Conservation (phyloP, 495 filamentous ascomycete genomes). For the Evansstolkia leycettana region DNA sequence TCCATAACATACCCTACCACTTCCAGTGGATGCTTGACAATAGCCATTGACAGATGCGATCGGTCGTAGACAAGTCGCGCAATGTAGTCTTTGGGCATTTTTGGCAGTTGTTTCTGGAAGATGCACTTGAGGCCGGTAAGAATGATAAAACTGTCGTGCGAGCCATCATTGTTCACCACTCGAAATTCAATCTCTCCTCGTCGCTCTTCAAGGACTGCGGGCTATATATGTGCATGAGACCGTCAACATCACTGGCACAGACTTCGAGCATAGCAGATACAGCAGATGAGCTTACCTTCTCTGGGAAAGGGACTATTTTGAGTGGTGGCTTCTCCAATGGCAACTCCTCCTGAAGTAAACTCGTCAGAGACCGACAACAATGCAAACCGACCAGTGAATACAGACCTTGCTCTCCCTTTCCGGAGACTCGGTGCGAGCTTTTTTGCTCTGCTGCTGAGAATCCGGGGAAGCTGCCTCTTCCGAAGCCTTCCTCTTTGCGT, state of each 20-base stretch:
- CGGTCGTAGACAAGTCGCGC: conserved; percentile 93
- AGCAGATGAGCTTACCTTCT: conserved; percentile 45
- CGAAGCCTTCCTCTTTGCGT: conserved; percentile 65
- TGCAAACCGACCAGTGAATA: neutral
- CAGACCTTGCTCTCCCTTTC: conserved; percentile 39
- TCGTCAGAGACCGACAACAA: neutral
- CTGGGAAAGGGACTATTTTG: conserved; percentile 64
- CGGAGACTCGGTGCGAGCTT: conserved; percentile 48
- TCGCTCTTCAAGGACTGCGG: conserved; percentile 86
- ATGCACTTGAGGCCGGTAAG: conserved; percentile 94
- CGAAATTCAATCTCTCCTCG: conserved; percentile 95
- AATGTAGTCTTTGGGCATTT: conserved; percentile 99
- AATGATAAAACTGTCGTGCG: conserved; percentile 81
- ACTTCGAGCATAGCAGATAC: conserved; percentile 1
- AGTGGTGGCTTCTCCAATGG: conserved; percentile 23
- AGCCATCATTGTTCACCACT: conserved; percentile 93
- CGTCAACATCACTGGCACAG: conserved; percentile 1
- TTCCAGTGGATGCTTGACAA: conserved; percentile 90
- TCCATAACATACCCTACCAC: conserved; percentile 57
- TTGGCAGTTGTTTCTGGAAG: conserved; percentile 95
- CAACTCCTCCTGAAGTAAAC: conserved; percentile 19
- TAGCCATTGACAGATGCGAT: conserved; percentile 90
- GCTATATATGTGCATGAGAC: conserved; percentile 27
- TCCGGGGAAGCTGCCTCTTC: conserved; percentile 53
- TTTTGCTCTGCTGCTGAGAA: conserved; percentile 36